Base-by-base conservation (phyloP, 2,329 filamentous ascomycete genomes). In the Penicillium sp. region DNA sequence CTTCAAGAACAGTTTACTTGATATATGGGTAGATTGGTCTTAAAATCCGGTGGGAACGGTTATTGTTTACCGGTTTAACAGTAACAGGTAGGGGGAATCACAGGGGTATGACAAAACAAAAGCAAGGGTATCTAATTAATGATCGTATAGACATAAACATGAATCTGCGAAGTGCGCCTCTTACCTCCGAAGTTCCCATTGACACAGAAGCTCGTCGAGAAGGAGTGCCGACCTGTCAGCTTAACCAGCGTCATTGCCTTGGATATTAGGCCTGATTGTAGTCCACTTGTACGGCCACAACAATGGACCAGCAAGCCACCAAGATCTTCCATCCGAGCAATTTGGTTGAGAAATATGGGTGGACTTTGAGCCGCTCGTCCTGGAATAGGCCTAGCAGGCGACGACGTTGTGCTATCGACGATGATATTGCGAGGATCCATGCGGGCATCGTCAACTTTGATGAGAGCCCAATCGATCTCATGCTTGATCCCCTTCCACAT, bases 401-500 rank as follows among this genome's bases (percentile, higher is more conserved):
- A 39, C 39, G 57, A 62, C 50, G 58, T 53, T 2, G 62, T 60
- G 13, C 63, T 67, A 49, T 73, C 71, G 26, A 73, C 65, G 23
- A 96, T 88, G 11, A 85, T 75, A 66, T 97, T 97, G 58, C 85
- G 83, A 0, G 83, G 80, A 3, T 93, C 90, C 14, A 88, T 78
- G 1, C 93, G 86, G 11, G 88, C 83, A 4, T 88, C 81, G 11
- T 88, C 80, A 62, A 98, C 91, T 64, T 90, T 86, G 66, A 98
- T 92, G 2, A 98, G 79, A 0, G 93, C 92, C 93, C 93, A 98
- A 73, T 98, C 93, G 45, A 98, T 92, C 73, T 98, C 93, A 71
- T 97, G 93, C 6, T 91, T 81, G 25, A 96, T 78, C 4, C 88
- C 87, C 59, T 89, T 82, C 58, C 88, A 83, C 51, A 80, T 83